phyloP scores from a whole-genome alignment of 768 basidiomycete species.

The Suillus paluster region DNA sequence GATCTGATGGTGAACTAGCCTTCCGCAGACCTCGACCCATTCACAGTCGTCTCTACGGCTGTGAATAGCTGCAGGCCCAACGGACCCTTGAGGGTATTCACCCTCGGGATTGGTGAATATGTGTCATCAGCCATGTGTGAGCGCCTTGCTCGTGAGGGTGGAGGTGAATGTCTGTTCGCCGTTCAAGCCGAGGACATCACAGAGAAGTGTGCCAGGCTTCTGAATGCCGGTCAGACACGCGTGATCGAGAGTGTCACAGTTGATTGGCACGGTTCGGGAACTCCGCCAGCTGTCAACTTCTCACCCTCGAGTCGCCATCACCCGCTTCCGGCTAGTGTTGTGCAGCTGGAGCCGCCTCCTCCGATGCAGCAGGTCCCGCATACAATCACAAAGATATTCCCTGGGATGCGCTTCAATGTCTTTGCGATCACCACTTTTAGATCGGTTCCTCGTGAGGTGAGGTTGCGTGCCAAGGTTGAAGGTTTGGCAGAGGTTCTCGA shows the following conservation, averaged over 20 bases:
- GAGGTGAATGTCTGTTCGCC: conserved; percentile 54
- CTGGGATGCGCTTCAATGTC: conserved; percentile 36
- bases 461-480: conserved; percentile 31
- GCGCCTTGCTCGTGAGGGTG: conserved; percentile 55
- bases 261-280: conserved; percentile 47
- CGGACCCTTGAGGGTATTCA: conserved; percentile 53
- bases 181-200: conserved; percentile 48
- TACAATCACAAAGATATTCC: conserved; percentile 33
- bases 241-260: conserved; percentile 49
- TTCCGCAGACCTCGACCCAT: conserved; percentile 22
- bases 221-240: conserved; percentile 54
- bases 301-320: conserved; percentile 20
- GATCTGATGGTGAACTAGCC: conserved; percentile 8
- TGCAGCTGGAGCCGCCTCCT: conserved; percentile 39
- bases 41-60: conserved; percentile 27
- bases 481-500: conserved; percentile 25
- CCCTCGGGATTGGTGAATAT: conserved; percentile 57
- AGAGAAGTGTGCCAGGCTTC: conserved; percentile 51
- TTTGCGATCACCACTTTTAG: conserved; percentile 34
- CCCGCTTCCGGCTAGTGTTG: conserved; percentile 14
- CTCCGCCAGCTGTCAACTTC: neutral
- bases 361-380: conserved; percentile 40
- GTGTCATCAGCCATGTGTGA: conserved; percentile 57
- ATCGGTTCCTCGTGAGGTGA: conserved; percentile 30
- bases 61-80: conserved; percentile 32